Evolutionary conservation across 2,329 filamentous ascomycete species (phyloP), one percentile per base, ranked within the genome.

Genomic region (Bipolaris zeicola): DNA sequence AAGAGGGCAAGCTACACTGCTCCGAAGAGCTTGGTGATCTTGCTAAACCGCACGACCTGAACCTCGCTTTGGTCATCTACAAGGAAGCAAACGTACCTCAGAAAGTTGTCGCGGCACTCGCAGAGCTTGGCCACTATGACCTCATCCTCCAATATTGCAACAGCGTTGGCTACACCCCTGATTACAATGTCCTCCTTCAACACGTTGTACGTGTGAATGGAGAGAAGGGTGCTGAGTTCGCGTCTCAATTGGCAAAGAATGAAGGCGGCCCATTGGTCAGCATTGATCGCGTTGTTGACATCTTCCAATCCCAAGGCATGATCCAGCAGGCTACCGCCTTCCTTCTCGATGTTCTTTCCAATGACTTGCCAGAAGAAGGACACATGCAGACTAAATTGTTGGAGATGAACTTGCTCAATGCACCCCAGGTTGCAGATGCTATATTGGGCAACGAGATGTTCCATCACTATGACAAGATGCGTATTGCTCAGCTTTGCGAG

Each of bases 401-500:
- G 53, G 96, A 99, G 83, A 98, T 99, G 93, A 99, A 99, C 78
- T 80, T 99, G 61, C 84, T 96, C 78, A 96, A 96, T 67, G 96
- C 95, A 1, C 95, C 95, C 48, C 95, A 98, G 77, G 96, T 99
- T 52, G 95, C 96, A 3, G 96, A 99, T 77, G 95, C 95, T 33
- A 99, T 99, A 66, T 86, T 99, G 38, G 91, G 94, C 64, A 99
- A 99, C 71, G 92, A 98, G 70, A 97, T 99, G 90, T 98, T 99
- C 79, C 92, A 92, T 0, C 87, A 99, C 79, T 99, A 96, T 72
- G 95, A 99, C 79, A 96, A 91, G 81, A 80, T 87, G 43, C 89
- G 92, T 62, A 91, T 99, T 77, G 91, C 94, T 22, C 86, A 89
- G 64, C 85, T 99, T 52, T 99, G 95, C 75, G 95, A 99, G 80